phyloP scores from a whole-genome alignment of 2,329 filamentous ascomycete species.

The Calycina herbarum region DNA sequence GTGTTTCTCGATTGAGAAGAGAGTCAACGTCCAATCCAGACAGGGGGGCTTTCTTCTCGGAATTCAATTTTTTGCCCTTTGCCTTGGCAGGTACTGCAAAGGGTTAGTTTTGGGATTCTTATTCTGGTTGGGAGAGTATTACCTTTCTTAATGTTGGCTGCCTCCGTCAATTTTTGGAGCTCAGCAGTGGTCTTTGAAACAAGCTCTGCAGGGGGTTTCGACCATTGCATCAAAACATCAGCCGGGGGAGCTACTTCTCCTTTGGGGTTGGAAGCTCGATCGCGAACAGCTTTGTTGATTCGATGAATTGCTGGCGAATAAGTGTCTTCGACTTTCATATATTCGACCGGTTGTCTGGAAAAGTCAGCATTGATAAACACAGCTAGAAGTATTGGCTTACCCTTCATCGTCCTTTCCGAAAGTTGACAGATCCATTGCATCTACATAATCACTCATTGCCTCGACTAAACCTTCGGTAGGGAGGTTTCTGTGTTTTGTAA shows the following conservation, averaged over 20 bases:
- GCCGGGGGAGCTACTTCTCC: slow-evolving; percentile 62
- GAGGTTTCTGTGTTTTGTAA: slow-evolving; percentile 81
- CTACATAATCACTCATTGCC: slow-evolving; percentile 89
- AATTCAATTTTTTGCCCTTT: slow-evolving; percentile 66
- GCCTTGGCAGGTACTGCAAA: slow-evolving; percentile 71
- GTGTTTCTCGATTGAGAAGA: slow-evolving; percentile 65
- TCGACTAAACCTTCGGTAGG: slow-evolving; percentile 71
- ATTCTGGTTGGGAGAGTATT: slow-evolving; percentile 20
- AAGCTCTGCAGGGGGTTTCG: slow-evolving; percentile 68
- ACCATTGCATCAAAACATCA: slow-evolving; percentile 69
- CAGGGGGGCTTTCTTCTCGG: slow-evolving; percentile 73
- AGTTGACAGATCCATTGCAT: slow-evolving; percentile 82
- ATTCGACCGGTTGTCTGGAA: slow-evolving; percentile 58
- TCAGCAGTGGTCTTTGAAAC: slow-evolving; percentile 54
- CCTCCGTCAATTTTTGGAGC: slow-evolving; percentile 64
- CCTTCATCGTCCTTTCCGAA: slow-evolving; percentile 74
- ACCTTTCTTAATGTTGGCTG: slow-evolving; percentile 83
- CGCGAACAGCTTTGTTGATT: slow-evolving; percentile 80
- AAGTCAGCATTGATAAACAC: slow-evolving; percentile 9
- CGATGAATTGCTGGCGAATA: slow-evolving; percentile 87
- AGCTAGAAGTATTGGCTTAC: slow-evolving; percentile 44
- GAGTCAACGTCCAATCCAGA: slow-evolving; percentile 87
- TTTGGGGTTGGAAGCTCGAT: slow-evolving; percentile 74
- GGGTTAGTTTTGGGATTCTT: background rate
- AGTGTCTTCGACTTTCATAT: slow-evolving; percentile 75